Evolutionary conservation across 768 basidiomycete genomes (phyloP).

Genomic region (Russula virescens): DNA sequence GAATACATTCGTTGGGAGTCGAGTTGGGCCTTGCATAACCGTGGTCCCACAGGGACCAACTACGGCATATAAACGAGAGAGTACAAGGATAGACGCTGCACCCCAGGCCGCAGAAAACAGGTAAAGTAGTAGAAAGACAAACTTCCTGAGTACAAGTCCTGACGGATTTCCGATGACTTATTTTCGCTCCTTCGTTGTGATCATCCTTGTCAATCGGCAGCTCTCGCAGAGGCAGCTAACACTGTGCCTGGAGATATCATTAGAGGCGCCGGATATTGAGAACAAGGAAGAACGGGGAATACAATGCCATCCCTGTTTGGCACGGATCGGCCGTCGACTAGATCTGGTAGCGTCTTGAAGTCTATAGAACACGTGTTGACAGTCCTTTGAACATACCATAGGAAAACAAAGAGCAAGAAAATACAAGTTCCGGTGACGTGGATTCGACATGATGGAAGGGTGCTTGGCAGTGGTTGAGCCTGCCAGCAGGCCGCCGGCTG

Average conservation of each 20-base stretch:
- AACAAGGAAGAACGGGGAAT: neutral
- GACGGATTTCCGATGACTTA: neutral
- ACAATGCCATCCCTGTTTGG: constrained; percentile 6
- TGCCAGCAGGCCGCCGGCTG: too few relatives aligned
- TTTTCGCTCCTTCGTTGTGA: neutral
- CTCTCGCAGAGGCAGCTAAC: neutral
- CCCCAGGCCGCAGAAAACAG: too few relatives aligned
- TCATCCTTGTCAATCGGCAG: neutral
- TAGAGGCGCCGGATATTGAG: neutral
- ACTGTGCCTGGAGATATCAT: constrained; percentile 15
- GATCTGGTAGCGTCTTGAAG: neutral
- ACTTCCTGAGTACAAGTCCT: constrained; percentile 5
- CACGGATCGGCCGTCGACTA: neutral
- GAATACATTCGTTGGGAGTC: neutral
- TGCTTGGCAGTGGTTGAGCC: too few relatives aligned
- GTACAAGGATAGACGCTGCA: too few relatives aligned
- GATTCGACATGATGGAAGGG: neutral
- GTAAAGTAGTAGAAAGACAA: too few relatives aligned
- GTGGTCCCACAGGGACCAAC: neutral
- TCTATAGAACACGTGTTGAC: neutral
- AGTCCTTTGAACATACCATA: neutral
- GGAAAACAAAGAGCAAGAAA: neutral
- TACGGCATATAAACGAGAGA: too few relatives aligned
- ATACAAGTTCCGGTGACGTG: too few relatives aligned
- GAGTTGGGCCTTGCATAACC: neutral